phyloP scores from a whole-genome alignment of 2,329 filamentous ascomycete genomes.

The Pseudogymnoascus sp. region DNA sequence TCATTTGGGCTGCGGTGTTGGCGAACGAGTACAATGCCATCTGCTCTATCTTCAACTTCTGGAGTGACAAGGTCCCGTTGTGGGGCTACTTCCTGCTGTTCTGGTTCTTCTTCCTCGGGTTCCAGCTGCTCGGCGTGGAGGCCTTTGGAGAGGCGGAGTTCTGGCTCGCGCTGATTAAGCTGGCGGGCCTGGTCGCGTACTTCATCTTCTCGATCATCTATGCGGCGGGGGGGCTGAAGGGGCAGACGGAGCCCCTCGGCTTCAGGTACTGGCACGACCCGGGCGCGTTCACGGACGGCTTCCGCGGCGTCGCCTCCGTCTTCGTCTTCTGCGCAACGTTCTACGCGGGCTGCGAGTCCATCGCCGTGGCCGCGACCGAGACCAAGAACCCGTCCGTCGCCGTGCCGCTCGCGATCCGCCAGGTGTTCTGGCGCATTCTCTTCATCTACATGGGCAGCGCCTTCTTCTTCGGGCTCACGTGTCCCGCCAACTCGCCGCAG shows the following conservation, averaged over 20 bases:
- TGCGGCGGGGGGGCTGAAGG: slow-evolving; percentile 56
- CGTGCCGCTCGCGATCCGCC: slow-evolving; percentile 36
- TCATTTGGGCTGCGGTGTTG: slow-evolving; percentile 58
- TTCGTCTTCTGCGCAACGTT: slow-evolving; percentile 64
- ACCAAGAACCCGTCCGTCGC: slow-evolving; percentile 40
- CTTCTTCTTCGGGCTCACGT: slow-evolving; percentile 68
- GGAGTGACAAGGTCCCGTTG: slow-evolving; percentile 51
- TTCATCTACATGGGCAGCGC: slow-evolving; percentile 62
- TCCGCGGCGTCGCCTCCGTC: slow-evolving; percentile 56
- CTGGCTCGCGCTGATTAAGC: slow-evolving; percentile 64
- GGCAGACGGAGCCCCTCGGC: slow-evolving; percentile 49
- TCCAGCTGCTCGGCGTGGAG: slow-evolving; percentile 65
- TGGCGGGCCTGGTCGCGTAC: slow-evolving; percentile 60
- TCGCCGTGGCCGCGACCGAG: slow-evolving; percentile 49
- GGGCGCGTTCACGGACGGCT: slow-evolving; percentile 62
- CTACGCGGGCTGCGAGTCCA: slow-evolving; percentile 58
- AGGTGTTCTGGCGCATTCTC: slow-evolving; percentile 35
- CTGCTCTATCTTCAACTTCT: slow-evolving; percentile 57
- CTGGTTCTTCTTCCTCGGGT: slow-evolving; percentile 60
- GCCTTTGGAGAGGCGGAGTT: slow-evolving; percentile 75
- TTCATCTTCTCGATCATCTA: slow-evolving; percentile 69
- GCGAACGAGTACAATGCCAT: slow-evolving; percentile 66
- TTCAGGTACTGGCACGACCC: slow-evolving; percentile 66
- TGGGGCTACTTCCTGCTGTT: slow-evolving; percentile 69
- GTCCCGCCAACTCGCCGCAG: slow-evolving; percentile 57